A percentile compares a stretch with the other conserved stretches of the same genome.
Conservation (phyloP, 495 filamentous ascomycete genomes). For the Xylaria flabelliformis region DNA sequence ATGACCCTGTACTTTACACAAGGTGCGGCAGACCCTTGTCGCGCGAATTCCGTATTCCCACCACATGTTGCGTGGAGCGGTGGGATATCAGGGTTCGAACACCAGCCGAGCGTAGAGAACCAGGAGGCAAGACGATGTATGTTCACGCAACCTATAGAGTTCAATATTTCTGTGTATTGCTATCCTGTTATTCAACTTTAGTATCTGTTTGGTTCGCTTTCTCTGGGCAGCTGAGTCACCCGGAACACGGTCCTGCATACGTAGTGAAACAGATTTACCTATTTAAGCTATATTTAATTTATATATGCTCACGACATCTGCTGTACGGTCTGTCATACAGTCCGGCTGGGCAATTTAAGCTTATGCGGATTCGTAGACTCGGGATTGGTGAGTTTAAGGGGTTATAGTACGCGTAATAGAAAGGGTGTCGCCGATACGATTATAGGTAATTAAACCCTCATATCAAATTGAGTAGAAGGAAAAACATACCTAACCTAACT, state of each 20-base stretch:
- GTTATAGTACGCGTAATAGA: neutral
- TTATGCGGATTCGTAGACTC: neutral
- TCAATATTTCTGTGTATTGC: neutral
- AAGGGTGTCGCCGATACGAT: neutral
- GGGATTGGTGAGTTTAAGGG: neutral
- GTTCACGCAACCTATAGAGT: neutral
- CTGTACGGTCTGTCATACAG: neutral
- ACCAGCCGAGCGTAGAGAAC: neutral
- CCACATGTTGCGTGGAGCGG: neutral
- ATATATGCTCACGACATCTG: neutral
- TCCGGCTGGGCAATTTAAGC: neutral
- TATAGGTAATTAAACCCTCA: neutral
- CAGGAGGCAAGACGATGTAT: neutral
- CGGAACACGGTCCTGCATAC: neutral
- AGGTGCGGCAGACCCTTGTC: neutral
- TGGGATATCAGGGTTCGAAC: neutral
- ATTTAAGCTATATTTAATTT: neutral
- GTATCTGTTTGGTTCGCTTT: neutral
- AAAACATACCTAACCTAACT: neutral
- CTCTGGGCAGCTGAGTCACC: neutral
- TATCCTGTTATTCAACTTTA: neutral
- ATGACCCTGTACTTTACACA: neutral
- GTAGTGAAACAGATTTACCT: neutral
- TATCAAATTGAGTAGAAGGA: neutral
- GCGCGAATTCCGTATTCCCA: neutral